Percentiles rank a stretch among this genome's conserved stretches.
Conservation (phyloP, 495 filamentous ascomycete genomes). For the Bombardia bombarda region DNA sequence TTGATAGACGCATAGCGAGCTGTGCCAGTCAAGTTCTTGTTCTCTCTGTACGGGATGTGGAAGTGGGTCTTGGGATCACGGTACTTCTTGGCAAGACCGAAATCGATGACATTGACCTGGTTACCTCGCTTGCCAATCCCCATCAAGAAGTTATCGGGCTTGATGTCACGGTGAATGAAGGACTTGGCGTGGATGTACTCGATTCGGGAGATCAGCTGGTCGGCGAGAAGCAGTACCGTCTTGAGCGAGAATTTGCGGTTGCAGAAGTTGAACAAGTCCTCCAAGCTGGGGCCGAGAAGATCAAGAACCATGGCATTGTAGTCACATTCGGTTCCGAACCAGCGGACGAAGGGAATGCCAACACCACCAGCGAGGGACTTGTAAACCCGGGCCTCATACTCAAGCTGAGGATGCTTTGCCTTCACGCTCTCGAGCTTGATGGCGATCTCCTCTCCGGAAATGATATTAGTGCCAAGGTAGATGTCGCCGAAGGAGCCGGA, state of each 20-base stretch:
- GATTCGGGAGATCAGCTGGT: constrained; percentile 98
- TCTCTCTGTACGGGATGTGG: constrained; percentile 99
- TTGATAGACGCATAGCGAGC: constrained; percentile 99
- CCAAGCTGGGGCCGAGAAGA: constrained; percentile 91
- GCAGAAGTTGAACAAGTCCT: constrained; percentile 99
- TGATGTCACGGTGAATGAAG: constrained; percentile 99
- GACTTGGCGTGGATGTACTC: constrained; percentile 99
- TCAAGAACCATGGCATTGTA: constrained; percentile 99
- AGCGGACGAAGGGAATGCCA: constrained; percentile 97
- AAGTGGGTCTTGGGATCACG: constrained; percentile 99
- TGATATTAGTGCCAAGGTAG: constrained; percentile 99
- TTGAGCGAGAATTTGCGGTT: constrained; percentile 99
- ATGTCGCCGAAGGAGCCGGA: constrained; percentile 99
- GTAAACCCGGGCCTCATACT: constrained; percentile 99
- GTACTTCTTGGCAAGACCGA: constrained; percentile 99
- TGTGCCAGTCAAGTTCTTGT: constrained; percentile 99
- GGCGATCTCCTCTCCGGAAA: constrained; percentile 98
- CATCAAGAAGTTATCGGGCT: constrained; percentile 99
- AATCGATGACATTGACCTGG: constrained; percentile 99
- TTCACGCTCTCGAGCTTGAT: constrained; percentile 99
- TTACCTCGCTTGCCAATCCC: constrained; percentile 99
- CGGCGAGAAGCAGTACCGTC: constrained; percentile 96
- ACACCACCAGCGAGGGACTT: constrained; percentile 98
- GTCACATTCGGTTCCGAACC: constrained; percentile 99
- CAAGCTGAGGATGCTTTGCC: constrained; percentile 98